Evolutionary conservation across 768 basidiomycete genomes (phyloP), one percentile per base, ranked within the genome.

Genomic region (Pisolithus marmoratus): DNA sequence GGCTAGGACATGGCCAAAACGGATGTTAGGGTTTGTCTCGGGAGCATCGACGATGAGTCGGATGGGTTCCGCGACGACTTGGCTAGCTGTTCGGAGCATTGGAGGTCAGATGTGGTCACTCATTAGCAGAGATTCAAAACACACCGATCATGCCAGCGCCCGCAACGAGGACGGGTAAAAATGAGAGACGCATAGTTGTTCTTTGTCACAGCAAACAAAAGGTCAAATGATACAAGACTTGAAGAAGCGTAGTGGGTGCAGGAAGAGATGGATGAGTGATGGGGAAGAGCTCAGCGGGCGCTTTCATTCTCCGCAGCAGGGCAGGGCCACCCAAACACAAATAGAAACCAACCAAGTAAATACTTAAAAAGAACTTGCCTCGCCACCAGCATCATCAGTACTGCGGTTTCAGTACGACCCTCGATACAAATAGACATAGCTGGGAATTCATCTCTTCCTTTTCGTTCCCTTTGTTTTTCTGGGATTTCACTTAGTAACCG

Each of bases 31-130:
- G 40, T 64, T 64, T 22, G 58, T 48, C 38, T 57, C 61, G 24
- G 72, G 61, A 26, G 65, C 48, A 34, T 63, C 62, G 1, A 69
- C 64, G 17, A 81, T 57, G 38, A 83, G 69, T 20, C 78, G 71
- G 54, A 84, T 63, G 44, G 83, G 81, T 54, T 71, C 73, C 38
- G 81, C 78, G 45, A 65, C 60, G 46, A 74, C 80, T 56, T 77
- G 70, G 26, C 53, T 50, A 48, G 55, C 66, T 58, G 54, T 65
- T 49, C 37, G 34, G 34, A 46, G 42, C 27, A 52, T 36, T 3
- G 44, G 46, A 26, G 40, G 50, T 52, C 27, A 26, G 38, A n/a
- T 29, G 15, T 3, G 17, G 12, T 34, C 46, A 46, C 19, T 19
- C 20, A 27, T 22, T 31, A 22, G 20, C 37, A 23, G 47, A 41